Evolutionary conservation across 78 protist species (phyloP).

Genomic region (Dictyostelium intermedium): DNA sequence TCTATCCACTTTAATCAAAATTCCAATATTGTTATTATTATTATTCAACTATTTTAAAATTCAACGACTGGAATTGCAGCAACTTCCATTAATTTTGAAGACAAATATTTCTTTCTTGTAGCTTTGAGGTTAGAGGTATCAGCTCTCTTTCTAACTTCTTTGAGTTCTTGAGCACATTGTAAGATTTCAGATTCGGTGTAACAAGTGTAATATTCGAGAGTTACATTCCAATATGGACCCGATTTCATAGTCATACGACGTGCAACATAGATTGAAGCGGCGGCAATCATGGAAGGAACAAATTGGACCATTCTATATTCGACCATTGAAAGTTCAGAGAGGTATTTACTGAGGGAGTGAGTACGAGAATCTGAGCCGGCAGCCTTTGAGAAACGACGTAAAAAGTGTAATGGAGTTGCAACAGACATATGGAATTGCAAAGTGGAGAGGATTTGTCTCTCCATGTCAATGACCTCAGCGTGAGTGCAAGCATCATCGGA

Average conservation of each 20-base stretch:
- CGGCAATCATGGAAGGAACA: slow-evolving; percentile 94
- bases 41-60: slow-evolving; percentile 14
- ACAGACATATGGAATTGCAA: slow-evolving; percentile 90
- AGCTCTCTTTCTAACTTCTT: slow-evolving; percentile 52
- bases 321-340: slow-evolving; percentile 91
- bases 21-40: neutral
- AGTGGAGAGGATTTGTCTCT: slow-evolving; percentile 84
- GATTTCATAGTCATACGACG: slow-evolving; percentile 62
- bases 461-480: slow-evolving; percentile 94
- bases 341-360: slow-evolving; percentile 86
- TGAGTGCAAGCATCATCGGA: slow-evolving; percentile 96
- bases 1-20: neutral
- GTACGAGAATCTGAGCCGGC: slow-evolving; percentile 77
- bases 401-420: slow-evolving; percentile 91
- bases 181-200: slow-evolving; percentile 76
- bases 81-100: slow-evolving; percentile 63
- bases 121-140: slow-evolving; percentile 46
- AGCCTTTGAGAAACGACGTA: slow-evolving; percentile 95
- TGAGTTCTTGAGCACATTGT: slow-evolving; percentile 62
- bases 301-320: slow-evolving; percentile 85
- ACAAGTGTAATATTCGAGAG: slow-evolving; percentile 80
- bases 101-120: slow-evolving; percentile 73
- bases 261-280: slow-evolving; percentile 92
- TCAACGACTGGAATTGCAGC: slow-evolving; percentile 72
- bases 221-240: slow-evolving; percentile 78